Percentiles rank a stretch among this genome's conserved stretches.
phyloP scores from a whole-genome alignment of 2,329 filamentous ascomycete species.

The Thermomyces lanuginosus region DNA sequence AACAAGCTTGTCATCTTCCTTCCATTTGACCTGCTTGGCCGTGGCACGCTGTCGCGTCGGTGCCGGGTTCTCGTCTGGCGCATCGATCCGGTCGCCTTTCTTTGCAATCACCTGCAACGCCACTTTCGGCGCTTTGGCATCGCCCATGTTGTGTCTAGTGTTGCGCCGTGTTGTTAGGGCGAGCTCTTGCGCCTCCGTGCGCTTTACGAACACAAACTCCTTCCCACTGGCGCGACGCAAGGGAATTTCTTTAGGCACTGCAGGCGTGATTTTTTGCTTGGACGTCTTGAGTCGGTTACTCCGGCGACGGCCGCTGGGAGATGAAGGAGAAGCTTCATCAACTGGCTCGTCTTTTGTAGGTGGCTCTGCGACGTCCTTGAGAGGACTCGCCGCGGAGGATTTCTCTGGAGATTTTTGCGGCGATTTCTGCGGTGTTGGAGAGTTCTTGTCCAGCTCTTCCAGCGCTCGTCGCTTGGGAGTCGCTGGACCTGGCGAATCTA shows the following conservation, averaged over 20 bases:
- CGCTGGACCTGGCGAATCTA: slow-evolving; percentile 11
- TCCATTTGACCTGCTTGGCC: slow-evolving; percentile 23
- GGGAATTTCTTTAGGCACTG: slow-evolving; percentile 23
- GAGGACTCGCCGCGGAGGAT: slow-evolving; percentile 1
- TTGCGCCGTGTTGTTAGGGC: slow-evolving; percentile 27
- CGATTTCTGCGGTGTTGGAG: slow-evolving; percentile 20
- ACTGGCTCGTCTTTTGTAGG: slow-evolving; percentile 5
- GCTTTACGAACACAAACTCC: slow-evolving; percentile 29
- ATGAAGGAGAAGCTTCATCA: slow-evolving; percentile 8
- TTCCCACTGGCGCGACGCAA: slow-evolving; percentile 29
- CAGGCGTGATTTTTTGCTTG: slow-evolving; percentile 10
- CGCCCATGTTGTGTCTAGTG: slow-evolving; percentile 27
- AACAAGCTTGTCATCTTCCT: slow-evolving; percentile 19
- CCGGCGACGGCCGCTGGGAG: slow-evolving; percentile 18
- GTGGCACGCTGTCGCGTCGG: slow-evolving; percentile 5
- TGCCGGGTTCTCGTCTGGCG: not conserved
- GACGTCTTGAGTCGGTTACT: slow-evolving; percentile 18
- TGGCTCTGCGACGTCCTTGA: slow-evolving; percentile 6
- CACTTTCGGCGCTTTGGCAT: slow-evolving; percentile 18
- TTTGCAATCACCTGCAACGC: slow-evolving; percentile 11
- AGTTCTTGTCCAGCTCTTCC: slow-evolving; percentile 23
- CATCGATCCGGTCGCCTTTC: not conserved
- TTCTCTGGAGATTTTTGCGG: slow-evolving; percentile 12
- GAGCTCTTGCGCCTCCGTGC: slow-evolving; percentile 26
- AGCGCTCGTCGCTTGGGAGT: slow-evolving; percentile 20